phyloP scores from a whole-genome alignment of 1,139 yeast species.

The Geotrichum candidum region DNA sequence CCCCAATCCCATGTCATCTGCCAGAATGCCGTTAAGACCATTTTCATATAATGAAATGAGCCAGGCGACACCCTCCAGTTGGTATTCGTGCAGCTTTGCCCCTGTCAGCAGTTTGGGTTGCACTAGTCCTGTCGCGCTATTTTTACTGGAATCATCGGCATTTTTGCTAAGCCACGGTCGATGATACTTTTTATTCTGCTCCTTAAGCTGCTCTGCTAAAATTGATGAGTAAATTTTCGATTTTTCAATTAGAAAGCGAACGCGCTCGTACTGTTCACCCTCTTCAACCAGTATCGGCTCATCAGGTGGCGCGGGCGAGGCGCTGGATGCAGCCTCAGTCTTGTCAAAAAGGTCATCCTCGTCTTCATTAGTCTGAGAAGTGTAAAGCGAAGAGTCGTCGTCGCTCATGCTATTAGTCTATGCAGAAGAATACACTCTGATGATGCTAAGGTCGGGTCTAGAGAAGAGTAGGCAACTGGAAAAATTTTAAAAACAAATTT shows the following conservation, averaged over 20 bases:
- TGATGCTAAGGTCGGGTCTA: background rate
- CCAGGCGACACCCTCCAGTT: conserved; percentile 89
- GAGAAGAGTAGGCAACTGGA: background rate
- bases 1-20: conserved; percentile 95
- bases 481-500: background rate
- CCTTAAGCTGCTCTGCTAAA: conserved; percentile 37
- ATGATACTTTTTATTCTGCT: background rate
- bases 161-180: background rate
- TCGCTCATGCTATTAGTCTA: background rate
- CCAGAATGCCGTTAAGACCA: conserved; percentile 58
- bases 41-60: conserved; percentile 70
- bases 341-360: conserved; percentile 16
- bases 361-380: background rate
- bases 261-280: conserved; percentile 49
- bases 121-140: conserved; percentile 15
- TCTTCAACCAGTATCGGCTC: conserved; percentile 20
- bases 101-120: conserved; percentile 70
- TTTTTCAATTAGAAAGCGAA: conserved; percentile 68
- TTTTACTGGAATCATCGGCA: background rate
- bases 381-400: background rate
- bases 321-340: conserved; percentile 14
- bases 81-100: conserved; percentile 71
- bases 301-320: conserved; percentile 14
- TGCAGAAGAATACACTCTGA: background rate
- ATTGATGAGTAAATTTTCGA: conserved; percentile 81